Evolutionary conservation across 257 asterid genomes (phyloP).

Genomic region (Cynanchum wilfordii): DNA sequence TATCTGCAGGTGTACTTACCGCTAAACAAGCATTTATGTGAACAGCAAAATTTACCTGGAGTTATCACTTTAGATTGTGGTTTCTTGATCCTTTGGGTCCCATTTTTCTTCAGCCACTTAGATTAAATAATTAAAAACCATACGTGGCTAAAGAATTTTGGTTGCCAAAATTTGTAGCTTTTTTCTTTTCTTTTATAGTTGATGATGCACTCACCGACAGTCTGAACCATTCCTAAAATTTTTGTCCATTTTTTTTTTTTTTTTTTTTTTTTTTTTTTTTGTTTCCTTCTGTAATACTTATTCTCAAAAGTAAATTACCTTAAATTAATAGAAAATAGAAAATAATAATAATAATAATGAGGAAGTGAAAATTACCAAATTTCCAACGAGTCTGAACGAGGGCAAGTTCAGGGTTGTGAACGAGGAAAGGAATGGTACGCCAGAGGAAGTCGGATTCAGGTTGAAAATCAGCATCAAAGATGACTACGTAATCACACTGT

Average conservation of each 20-base stretch:
- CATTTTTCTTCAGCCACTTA: neutral
- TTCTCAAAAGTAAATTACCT: too few relatives aligned
- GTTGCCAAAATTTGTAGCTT: constrained; percentile 20
- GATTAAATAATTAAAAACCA: neutral
- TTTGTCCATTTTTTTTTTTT: neutral
- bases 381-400: constrained; percentile 97
- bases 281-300: too few relatives aligned
- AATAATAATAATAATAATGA: too few relatives aligned
- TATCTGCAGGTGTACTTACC: constrained; percentile 18
- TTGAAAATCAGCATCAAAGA: constrained; percentile 90
- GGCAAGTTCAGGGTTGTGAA: constrained; percentile 73
- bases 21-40: constrained; percentile 22
- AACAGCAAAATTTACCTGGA: constrained; percentile 21
- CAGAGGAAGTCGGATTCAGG: constrained; percentile 93
- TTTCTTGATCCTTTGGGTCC: neutral
- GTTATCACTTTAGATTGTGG: constrained; percentile 1
- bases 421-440: constrained; percentile 69
- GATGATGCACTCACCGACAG: constrained; percentile 21
- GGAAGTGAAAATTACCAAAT: constrained; percentile 46
- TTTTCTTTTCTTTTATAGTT: neutral
- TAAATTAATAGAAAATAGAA: too few relatives aligned
- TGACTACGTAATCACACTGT: constrained; percentile 79
- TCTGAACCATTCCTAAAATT: neutral
- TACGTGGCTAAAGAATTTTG: constrained; percentile 17
- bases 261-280: too few relatives aligned